A percentile compares a stretch with the other conserved stretches of the same genome.
Conservation (phyloP, 805 yeast genomes). For the Saccharomycopsis selenospora region DNA sequence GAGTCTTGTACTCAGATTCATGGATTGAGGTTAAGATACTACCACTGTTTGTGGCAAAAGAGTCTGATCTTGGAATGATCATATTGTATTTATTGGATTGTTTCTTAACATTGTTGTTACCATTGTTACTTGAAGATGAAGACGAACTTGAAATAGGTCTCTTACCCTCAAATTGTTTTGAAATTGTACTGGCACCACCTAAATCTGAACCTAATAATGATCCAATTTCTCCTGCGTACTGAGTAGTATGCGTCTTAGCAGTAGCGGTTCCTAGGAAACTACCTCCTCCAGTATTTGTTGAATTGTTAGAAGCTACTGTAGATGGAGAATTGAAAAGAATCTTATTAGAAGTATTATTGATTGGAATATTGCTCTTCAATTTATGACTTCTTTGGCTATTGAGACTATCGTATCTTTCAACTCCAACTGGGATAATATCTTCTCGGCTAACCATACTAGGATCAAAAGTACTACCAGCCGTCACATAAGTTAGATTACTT, state of each 20-base stretch:
- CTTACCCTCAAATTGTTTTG: not conserved
- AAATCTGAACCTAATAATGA: too few species aligned
- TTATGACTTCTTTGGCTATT: slow-evolving; percentile 8
- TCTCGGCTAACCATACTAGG: too few species aligned
- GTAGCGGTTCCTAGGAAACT: too few species aligned
- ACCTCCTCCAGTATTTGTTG: too few species aligned
- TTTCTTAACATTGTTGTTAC: too few species aligned
- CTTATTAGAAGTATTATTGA: too few species aligned
- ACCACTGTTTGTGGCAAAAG: not conserved
- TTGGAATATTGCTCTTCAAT: too few species aligned
- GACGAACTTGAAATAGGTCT: not conserved
- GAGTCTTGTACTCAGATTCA: not conserved
- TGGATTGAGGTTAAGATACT: not conserved
- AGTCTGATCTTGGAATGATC: not conserved
- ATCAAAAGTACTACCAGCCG: not conserved
- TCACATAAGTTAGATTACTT: not conserved
- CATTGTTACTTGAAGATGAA: not conserved
- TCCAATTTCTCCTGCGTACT: not conserved
- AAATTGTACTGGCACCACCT: not conserved
- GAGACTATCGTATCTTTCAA: not conserved
- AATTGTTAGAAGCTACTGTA: too few species aligned
- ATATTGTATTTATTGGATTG: not conserved
- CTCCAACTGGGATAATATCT: not conserved
- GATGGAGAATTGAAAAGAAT: too few species aligned
- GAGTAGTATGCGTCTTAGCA: not conserved